Base-by-base conservation (phyloP, 345 rosid species). In the Combretum micranthum region DNA sequence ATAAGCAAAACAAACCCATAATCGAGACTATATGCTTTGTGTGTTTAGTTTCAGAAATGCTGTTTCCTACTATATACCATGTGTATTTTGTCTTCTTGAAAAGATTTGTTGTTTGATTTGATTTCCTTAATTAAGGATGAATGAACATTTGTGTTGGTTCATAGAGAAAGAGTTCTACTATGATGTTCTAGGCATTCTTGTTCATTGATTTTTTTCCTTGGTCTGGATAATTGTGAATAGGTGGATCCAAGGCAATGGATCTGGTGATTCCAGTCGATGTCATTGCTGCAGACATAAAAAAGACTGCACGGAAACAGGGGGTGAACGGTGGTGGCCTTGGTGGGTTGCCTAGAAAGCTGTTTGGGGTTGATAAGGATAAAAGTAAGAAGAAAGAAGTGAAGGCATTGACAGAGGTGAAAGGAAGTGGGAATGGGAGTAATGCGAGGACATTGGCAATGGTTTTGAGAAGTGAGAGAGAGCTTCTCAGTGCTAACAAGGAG, bases 371-470 rank as follows among this genome's bases (percentile, higher is more conserved):
- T 23, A 62, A 58, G 48, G 66, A 70, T 18, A 57, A 54, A 59
- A 69, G 75, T 72, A 65, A 52, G 69, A 69, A 79, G 67, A 72
- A 75, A 71, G 77, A 79, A 54, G 72, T 68, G 23, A 91, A 83
- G 73, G 85, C 91, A 4, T 58, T 92, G 74, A 76, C 74, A 3
- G 98, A 88, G 65, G 83, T 83, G 15, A 91, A 84, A 42, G 85
- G 80, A 60, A 48, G 48, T 0, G 83, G 81, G 6, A 91, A 78
- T 32, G 82, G 78, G 60, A 32, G 39, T 32, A 83, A 77, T 46
- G 76, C 97, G 8, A 85, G 91, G 77, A 89, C 96, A 9, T 58
- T 92, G 64, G 91, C 91, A 13, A 89, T 86, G 98, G 94, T 92
- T 56, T 64, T 92, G 59, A 75, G 90, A 69, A 83, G 97, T 55